These are phyloP conservation scores for Kurtzmaniella quercitrusa DNA, from an alignment of 1,139 yeast genomes.

Conservation along the genomic window DNA sequence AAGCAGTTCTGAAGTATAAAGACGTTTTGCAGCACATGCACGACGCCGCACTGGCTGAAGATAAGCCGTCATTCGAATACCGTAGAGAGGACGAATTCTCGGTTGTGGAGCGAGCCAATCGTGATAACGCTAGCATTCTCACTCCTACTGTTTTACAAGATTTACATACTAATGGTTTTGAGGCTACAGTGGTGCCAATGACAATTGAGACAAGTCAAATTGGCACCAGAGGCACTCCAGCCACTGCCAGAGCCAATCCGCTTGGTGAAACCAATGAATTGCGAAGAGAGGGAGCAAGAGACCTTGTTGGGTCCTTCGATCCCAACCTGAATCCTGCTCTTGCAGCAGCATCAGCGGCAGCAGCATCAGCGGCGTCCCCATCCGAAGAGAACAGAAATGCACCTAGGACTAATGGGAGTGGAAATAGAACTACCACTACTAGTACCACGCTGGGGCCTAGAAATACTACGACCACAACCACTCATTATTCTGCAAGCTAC, in stretches of 20 bases:
- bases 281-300: conserved; percentile 11
- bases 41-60: conserved; percentile 23
- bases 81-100: conserved; percentile 26
- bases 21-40: conserved; percentile 24
- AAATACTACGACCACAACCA: conserved; percentile 1
- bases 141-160: conserved; percentile 40
- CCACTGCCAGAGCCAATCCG: neutral
- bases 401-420: neutral
- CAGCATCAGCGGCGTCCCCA: conserved; percentile 1
- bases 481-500: conserved; percentile 2
- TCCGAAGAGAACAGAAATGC: neutral
- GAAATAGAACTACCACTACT: conserved; percentile 2
- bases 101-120: conserved; percentile 30
- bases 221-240: neutral
- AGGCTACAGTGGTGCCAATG: conserved; percentile 18
- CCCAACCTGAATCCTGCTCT: neutral
- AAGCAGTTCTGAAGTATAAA: conserved; percentile 25
- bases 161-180: conserved; percentile 28
- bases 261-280: conserved; percentile 2
- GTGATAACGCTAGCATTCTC: conserved; percentile 33
- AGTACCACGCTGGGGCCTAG: conserved; percentile 5
- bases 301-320: neutral
- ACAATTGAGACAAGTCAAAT: conserved; percentile 3
- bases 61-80: conserved; percentile 27
- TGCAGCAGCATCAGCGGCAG: conserved; percentile 4